These are phyloP conservation scores for Avena eriantha DNA, from an alignment of 176 grass and related monocot species.

Conservation along the genomic window DNA sequence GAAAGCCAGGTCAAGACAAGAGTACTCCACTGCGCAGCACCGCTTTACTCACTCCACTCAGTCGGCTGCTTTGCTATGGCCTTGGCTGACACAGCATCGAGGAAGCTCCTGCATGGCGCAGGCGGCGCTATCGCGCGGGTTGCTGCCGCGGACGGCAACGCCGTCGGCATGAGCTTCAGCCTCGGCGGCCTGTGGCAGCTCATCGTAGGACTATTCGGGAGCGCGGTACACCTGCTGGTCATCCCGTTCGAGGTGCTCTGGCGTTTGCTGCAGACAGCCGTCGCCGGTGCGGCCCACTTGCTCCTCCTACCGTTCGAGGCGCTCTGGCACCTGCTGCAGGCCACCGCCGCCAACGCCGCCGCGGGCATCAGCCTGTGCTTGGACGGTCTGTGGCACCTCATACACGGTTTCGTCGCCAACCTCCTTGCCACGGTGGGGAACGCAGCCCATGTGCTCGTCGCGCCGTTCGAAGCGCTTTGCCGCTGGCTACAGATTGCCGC, in stretches of 20 bases:
- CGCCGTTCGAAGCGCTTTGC: background rate
- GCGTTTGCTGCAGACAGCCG: background rate
- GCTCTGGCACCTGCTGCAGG: conserved; percentile 6
- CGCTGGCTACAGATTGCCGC: background rate
- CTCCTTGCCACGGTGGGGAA: background rate
- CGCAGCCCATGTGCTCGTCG: background rate
- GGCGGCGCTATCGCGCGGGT: background rate
- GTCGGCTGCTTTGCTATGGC: conserved; percentile 10
- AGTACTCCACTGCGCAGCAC: background rate
- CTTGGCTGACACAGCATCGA: conserved; percentile 18
- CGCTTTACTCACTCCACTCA: background rate
- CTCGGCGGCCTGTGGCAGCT: conserved; percentile 32
- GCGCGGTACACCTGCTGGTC: background rate
- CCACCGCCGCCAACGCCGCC: background rate
- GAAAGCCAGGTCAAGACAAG: background rate
- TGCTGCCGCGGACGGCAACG: background rate
- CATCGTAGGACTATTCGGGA: background rate
- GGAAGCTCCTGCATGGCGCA: conserved; percentile 45
- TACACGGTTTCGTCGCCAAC: background rate
- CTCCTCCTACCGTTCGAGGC: background rate
- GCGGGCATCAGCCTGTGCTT: conserved; percentile 2
- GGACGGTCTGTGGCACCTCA: background rate
- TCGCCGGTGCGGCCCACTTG: background rate
- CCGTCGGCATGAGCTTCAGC: conserved; percentile 28
- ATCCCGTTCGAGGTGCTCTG: conserved; percentile 12